Evolutionary conservation across 1,139 yeast species (phyloP), one percentile per base, ranked within the genome.

Genomic region (Pichiaceae sp.): DNA sequence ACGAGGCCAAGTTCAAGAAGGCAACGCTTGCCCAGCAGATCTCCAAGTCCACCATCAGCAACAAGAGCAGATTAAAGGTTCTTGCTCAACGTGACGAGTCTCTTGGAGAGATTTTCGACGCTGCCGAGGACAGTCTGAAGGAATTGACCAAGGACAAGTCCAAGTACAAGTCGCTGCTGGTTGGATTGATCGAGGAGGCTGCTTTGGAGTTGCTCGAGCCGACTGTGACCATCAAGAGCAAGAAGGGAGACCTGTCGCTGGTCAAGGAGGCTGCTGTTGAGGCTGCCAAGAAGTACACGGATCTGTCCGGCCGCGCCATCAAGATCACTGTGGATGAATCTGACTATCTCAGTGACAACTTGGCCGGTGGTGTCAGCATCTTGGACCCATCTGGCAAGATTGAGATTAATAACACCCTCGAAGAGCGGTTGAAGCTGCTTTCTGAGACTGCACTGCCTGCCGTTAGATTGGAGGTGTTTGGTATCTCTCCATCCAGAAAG

Each of bases 21-120:
- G 89, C 95, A 4, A 69, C 87, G 31, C 77, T 93, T 62, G 83
- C 91, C 34, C 96, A 91, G 63, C 98, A 91, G 67, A 91, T 91
- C 57, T 78, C 91, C 54, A 87, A 86, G 66, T 89, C 97, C 25
- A 89, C 96, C 41, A 82, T 89, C 57, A 89, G 91, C 47, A 93
- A 93, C 70, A 87, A 91, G 66, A 84, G 94, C 47, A 79, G 98
- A 64, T 79, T 93, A 60, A 82, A 87, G 67, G 79, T 89, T 29
- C 75, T 93, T 52, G 73, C 83, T 17, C 85, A 95, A 40, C 85
- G 89, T 54, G 96, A 91, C 57, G 78, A 79, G 52, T 79, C 85
- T 16, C 68, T 93, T 53, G 76, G 75, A 47, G 78, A 72, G 21
- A 76, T 91, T 46, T 83, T 89, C 50, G 80, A 76, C 38, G 75